Evolutionary conservation across 2,329 filamentous ascomycete species (phyloP), one percentile per base, ranked within the genome.

Genomic region (Monilinia laxa): DNA sequence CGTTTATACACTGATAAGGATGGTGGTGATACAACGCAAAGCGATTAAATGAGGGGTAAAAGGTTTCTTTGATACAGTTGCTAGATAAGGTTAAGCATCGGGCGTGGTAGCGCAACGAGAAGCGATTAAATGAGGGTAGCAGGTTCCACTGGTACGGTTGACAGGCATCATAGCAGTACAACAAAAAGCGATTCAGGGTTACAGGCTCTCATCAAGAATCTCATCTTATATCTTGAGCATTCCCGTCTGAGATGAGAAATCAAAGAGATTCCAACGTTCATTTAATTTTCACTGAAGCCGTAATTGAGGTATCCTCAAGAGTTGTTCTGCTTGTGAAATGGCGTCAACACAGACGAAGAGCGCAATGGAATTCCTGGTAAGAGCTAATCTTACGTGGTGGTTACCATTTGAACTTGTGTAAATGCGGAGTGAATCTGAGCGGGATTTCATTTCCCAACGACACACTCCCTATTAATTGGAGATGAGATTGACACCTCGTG

Each of bases 321-420:
- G 23, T 31, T 4, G 4, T 10, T 42, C 14, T 25, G n/a, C 3
- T 25, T 49, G 25, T 6, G 11, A 38, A 38, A 62, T 52, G 47
- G n/a, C n/a, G 4, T 62, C 31, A 25, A 25, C 18, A 25, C n/a
- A 51, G 14, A 62, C 14, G 12, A 31, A 62, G 9, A 62, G 20
- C 14, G 40, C 7, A 12, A 62, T 62, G 31, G 14, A 62, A 5
- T 62, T 62, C 20, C 4, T 18, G 45, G 58, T 62, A 49, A 38
- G 47, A 25, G 23, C 25, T 2, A 20, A 18, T 14, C 6, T 42
- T 25, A 3, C 14, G 47, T 5, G 1, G 3, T 23, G 58, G 9
- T 25, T 20, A 25, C n/a, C 20, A 4, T 1, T 45, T n/a, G 11
- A 11, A 14, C 23, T 25, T 6, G n/a, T 25, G 23, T 28, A 0